Evolutionary conservation across 768 basidiomycete genomes (phyloP).

Genomic region (Rhizopogon sp.): DNA sequence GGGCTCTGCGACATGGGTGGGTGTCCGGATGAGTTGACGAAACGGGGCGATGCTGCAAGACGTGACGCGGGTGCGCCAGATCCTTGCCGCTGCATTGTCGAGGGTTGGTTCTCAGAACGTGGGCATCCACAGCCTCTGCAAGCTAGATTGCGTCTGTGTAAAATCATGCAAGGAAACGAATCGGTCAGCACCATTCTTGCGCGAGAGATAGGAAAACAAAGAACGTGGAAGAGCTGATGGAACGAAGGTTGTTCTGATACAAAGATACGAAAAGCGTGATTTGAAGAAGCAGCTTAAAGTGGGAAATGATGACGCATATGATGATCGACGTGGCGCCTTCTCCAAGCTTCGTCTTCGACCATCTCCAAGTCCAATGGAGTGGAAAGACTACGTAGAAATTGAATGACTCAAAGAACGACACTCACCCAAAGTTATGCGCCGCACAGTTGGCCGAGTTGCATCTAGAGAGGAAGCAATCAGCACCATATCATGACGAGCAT

Average conservation of each 20-base stretch:
- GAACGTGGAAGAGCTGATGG: neutral
- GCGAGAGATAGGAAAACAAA: slow-evolving; percentile 6
- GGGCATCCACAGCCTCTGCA: slow-evolving; percentile 78
- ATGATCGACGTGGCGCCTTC: neutral
- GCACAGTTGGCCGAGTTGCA: slow-evolving; percentile 65
- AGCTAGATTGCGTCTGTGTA: slow-evolving; percentile 64
- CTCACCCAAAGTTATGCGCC: slow-evolving; percentile 85
- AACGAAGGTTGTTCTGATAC: neutral
- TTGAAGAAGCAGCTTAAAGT: slow-evolving; percentile 25
- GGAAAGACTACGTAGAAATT: neutral
- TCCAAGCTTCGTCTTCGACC: neutral
- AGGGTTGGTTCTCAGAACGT: slow-evolving; percentile 33
- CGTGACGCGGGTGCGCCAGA: slow-evolving; percentile 16
- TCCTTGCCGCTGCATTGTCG: slow-evolving; percentile 27
- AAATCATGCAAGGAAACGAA: slow-evolving; percentile 43
- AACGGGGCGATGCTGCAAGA: slow-evolving; percentile 22
- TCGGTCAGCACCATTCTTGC: slow-evolving; percentile 38
- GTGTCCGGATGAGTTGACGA: slow-evolving; percentile 8
- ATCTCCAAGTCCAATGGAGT: neutral
- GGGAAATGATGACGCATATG: slow-evolving; percentile 12
- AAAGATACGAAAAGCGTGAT: neutral
- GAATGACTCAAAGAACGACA: slow-evolving; percentile 13
- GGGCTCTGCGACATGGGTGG: neutral
- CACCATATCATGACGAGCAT: slow-evolving; percentile 1
- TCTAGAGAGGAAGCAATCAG: slow-evolving; percentile 33